phyloP scores from a whole-genome alignment of 352 stramenopile genomes.

The Phytophthora syringae region DNA sequence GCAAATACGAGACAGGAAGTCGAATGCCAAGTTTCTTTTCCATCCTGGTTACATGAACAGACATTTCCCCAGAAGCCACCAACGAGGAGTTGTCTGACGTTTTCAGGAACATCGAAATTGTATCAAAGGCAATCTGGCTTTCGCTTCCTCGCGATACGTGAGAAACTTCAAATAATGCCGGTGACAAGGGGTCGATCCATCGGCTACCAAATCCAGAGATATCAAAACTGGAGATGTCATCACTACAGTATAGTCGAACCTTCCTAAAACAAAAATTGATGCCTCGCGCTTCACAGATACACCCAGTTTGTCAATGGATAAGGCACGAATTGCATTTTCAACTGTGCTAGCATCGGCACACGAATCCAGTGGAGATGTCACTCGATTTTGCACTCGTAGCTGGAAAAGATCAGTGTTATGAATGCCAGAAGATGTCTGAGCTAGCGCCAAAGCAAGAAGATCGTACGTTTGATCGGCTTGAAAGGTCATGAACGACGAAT shows the following conservation, averaged over 20 bases:
- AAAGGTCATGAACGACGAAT: not conserved
- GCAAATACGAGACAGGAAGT: constrained; percentile 20
- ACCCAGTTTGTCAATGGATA: not conserved
- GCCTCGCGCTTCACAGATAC: constrained; percentile 1
- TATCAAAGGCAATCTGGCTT: constrained; percentile 6
- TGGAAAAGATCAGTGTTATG: not conserved
- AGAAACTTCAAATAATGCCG: constrained; percentile 4
- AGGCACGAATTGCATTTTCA: not conserved
- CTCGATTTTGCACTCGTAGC: not conserved
- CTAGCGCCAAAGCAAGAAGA: not conserved
- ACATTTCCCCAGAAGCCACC: constrained; percentile 14
- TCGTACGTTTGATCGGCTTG: constrained; percentile 9
- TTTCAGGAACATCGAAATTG: constrained; percentile 24
- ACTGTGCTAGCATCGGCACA: not conserved
- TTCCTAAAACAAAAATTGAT: not conserved
- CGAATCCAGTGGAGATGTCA: constrained; percentile 1
- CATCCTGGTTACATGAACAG: constrained; percentile 1
- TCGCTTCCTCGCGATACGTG: constrained; percentile 6
- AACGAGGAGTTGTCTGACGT: constrained; percentile 4
- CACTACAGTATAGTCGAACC: constrained; percentile 11
- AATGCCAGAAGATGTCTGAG: not conserved
- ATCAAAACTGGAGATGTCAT: constrained; percentile 1
- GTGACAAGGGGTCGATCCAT: not conserved
- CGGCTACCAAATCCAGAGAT: not conserved
- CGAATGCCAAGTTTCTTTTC: constrained; percentile 21